These are phyloP conservation scores for Yamadazyma nakazawae DNA, from an alignment of 805 yeast genomes.

Conservation along the genomic window DNA sequence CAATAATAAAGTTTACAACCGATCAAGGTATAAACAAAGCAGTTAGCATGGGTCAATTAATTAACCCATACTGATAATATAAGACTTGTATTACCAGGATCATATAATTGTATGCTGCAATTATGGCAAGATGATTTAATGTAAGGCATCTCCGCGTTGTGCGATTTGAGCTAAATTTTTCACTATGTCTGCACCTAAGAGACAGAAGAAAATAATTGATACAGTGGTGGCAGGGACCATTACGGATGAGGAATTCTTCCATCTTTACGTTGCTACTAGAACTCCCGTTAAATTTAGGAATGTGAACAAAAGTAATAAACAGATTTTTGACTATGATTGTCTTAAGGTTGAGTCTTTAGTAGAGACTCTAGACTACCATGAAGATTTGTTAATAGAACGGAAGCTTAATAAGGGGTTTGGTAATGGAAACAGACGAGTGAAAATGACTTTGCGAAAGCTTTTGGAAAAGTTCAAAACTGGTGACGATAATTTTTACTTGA, in stretches of 20 bases:
- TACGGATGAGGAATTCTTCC: constrained; percentile 27
- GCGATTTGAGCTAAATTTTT: background rate
- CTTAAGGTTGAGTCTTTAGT: constrained; percentile 36
- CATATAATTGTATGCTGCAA: no score
- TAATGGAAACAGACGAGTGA: constrained; percentile 52
- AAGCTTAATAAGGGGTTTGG: constrained; percentile 62
- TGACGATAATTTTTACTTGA: constrained; percentile 49
- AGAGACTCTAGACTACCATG: constrained; percentile 33
- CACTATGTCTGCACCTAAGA: constrained; percentile 1
- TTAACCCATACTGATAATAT: no score
- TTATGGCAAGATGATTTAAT: no score
- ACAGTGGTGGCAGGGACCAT: background rate
- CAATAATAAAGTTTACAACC: no score
- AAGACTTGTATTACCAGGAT: no score
- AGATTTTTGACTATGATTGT: constrained; percentile 18
- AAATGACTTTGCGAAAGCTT: constrained; percentile 50
- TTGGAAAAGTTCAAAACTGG: constrained; percentile 40
- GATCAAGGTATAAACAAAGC: no score
- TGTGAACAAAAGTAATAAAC: constrained; percentile 28
- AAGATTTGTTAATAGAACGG: constrained; percentile 53
- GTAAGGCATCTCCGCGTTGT: background rate
- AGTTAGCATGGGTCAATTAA: no score
- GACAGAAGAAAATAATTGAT: constrained; percentile 1
- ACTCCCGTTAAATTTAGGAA: constrained; percentile 44
- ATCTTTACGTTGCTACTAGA: constrained; percentile 37